Evolutionary conservation across 2,329 filamentous ascomycete genomes (phyloP), one percentile per base, ranked within the genome.

Genomic region (Cordyceps farinosa): DNA sequence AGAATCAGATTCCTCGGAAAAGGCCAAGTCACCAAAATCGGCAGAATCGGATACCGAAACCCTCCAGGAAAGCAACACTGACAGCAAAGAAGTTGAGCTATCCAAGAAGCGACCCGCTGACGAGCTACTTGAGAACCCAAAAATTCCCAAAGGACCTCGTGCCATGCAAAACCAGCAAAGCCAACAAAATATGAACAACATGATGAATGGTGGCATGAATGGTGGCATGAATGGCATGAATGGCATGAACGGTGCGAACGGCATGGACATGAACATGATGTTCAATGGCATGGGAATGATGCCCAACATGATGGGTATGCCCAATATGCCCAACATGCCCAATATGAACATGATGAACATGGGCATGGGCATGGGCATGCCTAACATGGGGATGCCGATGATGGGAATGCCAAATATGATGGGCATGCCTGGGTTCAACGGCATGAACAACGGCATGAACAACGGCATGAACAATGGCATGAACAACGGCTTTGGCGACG

Each of bases 41-140:
- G 68, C 71, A 6, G 74, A 72, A 63, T 55, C 69, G 52, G 81
- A 80, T 64, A 69, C 75, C 11, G 74, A 77, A 54, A 76, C 75
- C 40, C 78, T 75, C 66, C 66, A 78, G 50, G 62, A 68, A 38
- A 62, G 66, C 9, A 71, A 72, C n/a, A 63, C 61, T 44, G 58
- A 65, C 65, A 76, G 70, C 66, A 71, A 69, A 5, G 70, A 75
- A 32, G 71, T 74, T 32, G 65, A 62, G 59, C 77, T 76, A 63
- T 79, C 85, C 32, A 95, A 90, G 78, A 99, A 98, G 79, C 87
- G 95, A 29, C 84, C 90, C 11, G 92, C 92, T 15, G 91, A 94
- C 42, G 89, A 92, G 59, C 82, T 82, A 38, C 77, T 84, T 7
- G 85, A 87, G 69, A 87, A 89, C 68, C 84, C 84, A 47, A 85